Evolutionary conservation across 2,329 filamentous ascomycete genomes (phyloP).

Genomic region (Colletotrichum tropicale): DNA sequence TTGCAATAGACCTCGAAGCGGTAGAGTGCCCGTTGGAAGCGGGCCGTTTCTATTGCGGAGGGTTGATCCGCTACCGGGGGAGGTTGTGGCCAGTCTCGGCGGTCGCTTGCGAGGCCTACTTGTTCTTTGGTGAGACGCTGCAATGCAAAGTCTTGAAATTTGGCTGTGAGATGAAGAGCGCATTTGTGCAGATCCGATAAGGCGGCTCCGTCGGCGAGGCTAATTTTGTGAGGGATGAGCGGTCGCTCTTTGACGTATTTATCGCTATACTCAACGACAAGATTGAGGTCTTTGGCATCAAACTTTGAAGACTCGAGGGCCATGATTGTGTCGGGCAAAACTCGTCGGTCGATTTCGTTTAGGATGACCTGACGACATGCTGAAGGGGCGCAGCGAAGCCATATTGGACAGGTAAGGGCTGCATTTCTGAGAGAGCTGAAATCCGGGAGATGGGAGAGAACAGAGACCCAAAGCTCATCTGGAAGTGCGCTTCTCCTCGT

Average conservation of each 20-base stretch:
- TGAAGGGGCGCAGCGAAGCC: slow-evolving; percentile 9
- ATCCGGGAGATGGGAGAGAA: slow-evolving; percentile 1
- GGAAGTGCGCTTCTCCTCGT: not conserved
- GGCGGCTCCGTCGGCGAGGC: not conserved
- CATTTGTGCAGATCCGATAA: not conserved
- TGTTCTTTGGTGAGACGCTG: not conserved
- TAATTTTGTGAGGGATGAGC: not conserved
- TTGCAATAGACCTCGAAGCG: slow-evolving; percentile 15
- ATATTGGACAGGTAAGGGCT: not conserved
- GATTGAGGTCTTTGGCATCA: not conserved
- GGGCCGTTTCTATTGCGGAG: not conserved
- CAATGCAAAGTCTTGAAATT: not conserved
- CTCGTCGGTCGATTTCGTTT: not conserved
- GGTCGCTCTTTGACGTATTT: slow-evolving; percentile 1
- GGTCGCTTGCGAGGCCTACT: not conserved
- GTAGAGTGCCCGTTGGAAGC: slow-evolving; percentile 11
- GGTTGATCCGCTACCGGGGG: not conserved
- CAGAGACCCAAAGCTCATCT: slow-evolving; percentile 11
- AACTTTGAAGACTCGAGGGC: slow-evolving; percentile 1
- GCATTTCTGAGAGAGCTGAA: not conserved
- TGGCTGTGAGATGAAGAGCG: not conserved
- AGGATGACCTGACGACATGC: slow-evolving; percentile 12
- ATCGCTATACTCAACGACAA: not conserved
- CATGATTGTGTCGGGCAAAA: not conserved
- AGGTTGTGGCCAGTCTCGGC: slow-evolving; percentile 1